Percentiles rank a stretch among this genome's conserved stretches.
phyloP scores from a whole-genome alignment of 2,329 filamentous ascomycete genomes.

The Beauveria bassiana region DNA sequence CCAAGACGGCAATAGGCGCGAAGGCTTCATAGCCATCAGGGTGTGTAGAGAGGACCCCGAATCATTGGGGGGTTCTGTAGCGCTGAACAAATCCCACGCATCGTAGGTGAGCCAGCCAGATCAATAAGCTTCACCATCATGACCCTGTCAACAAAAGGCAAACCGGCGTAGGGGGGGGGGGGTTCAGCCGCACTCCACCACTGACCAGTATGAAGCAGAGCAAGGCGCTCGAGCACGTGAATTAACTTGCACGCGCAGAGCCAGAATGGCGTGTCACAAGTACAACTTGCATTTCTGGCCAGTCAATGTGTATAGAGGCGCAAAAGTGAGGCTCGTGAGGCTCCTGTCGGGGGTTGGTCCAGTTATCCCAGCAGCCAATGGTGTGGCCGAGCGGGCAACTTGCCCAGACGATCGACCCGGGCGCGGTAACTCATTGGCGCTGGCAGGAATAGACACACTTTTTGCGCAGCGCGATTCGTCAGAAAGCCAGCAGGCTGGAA shows the following conservation, averaged over 20 bases:
- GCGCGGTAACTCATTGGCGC: not conserved
- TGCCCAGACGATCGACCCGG: not conserved
- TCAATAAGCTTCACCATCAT: not conserved
- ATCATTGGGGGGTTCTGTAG: not conserved
- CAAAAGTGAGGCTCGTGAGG: not conserved
- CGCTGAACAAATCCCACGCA: not conserved
- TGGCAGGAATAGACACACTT: not conserved
- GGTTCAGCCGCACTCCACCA: not conserved
- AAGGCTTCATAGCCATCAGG: not conserved
- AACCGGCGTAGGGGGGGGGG: no score
- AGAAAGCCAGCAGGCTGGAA: constrained; percentile 5
- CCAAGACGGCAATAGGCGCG: not conserved
- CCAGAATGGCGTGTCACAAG: not conserved
- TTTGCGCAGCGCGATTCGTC: constrained; percentile 1
- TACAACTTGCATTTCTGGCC: not conserved
- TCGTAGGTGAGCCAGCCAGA: not conserved
- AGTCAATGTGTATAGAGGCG: not conserved
- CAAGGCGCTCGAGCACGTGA: not conserved
- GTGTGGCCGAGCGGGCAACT: not conserved
- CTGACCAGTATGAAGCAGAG: not conserved
- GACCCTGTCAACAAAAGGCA: not conserved
- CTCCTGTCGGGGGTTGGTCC: not conserved
- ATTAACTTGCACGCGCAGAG: not conserved
- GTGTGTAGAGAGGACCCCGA: not conserved
- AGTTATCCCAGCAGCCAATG: not conserved